Percentiles rank a stretch among this genome's conserved stretches.
Evolutionary conservation across 495 filamentous ascomycete species (phyloP).

Genomic region (Hyphodiscus hymeniophilus): DNA sequence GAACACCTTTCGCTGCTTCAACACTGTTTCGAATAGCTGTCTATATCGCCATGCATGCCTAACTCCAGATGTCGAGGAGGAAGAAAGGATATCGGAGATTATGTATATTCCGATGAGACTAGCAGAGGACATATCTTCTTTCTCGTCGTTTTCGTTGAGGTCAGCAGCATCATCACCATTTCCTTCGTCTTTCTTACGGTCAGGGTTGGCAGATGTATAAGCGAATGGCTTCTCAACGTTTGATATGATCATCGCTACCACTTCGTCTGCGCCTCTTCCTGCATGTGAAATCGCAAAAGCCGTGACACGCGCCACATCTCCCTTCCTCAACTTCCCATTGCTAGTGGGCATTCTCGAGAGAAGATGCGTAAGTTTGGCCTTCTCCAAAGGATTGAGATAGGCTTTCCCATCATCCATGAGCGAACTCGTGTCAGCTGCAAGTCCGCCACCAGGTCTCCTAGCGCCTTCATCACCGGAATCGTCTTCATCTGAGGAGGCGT

Average conservation of each 20-base stretch:
- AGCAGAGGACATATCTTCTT: constrained; percentile 59
- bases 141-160: constrained; percentile 30
- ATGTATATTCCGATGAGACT: constrained; percentile 79
- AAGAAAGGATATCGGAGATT: constrained; percentile 81
- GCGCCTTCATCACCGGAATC: constrained; percentile 63
- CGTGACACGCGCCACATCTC: constrained; percentile 79
- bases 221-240: constrained; percentile 73
- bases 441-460: constrained; percentile 39
- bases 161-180: constrained; percentile 26
- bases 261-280: constrained; percentile 68
- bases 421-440: constrained; percentile 36
- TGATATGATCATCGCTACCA: constrained; percentile 75
- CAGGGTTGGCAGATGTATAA: constrained; percentile 46
- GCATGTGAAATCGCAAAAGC: constrained; percentile 87
- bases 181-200: constrained; percentile 32
- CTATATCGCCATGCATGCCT: constrained; percentile 88
- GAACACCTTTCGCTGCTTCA: constrained; percentile 66
- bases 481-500: constrained; percentile 82
- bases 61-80: constrained; percentile 74
- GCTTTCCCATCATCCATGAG: constrained; percentile 49
- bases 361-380: constrained; percentile 73
- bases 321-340: constrained; percentile 66
- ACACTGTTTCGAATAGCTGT: constrained; percentile 69
- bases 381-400: constrained; percentile 78
- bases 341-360: constrained; percentile 73